Base-by-base conservation (phyloP, 2,329 filamentous ascomycete genomes). In the Stachybotrys elegans region DNA sequence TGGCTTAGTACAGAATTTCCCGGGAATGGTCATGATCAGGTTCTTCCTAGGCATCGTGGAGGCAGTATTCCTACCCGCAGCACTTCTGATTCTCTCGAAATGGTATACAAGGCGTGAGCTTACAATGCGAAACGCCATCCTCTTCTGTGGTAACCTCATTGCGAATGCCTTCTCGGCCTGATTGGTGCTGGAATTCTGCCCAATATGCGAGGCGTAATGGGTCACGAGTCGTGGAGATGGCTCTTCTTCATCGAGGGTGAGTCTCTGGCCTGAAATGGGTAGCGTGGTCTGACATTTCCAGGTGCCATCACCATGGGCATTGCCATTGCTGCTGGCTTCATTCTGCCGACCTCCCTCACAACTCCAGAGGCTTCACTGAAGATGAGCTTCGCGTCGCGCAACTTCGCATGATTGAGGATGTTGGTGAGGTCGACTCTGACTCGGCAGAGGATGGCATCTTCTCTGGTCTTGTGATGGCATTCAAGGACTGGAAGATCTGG, bases 91-190 rank as follows among this genome's bases (percentile, higher is more conserved):
- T 43, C 67, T 83, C 22, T 78, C 75, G 1, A 78, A 81, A 51
- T 84, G 79, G 72, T 84, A 84, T 58, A 83, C 79, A 3, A 69
- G 78, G 45, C 70, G 72, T 45, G 75, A 78, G 60, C 53, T 79
- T 45, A 68, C 70, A 14, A 59, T 62, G 36, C 64, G 75, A 43
- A 76, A 78, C 51, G 73, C 75, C 39, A 69, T 79, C 37, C 62
- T 79, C 22, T 79, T 78, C 58, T 73, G 73, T 45, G 73, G 75
- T 4, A 77, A 76, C 52, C 70, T 78, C 48, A 70, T 79, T 48
- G 75, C 76, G 22, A 76, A 75, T 34, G 73, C 75, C 36, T 80
- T 80, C 54, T 76, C 74, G 0, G 73, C 75, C 1, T 81, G 5
- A 70, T 81, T 36, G 76, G 69, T 5, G 73, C 75, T 5, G 77